phyloP scores from a whole-genome alignment of 2,329 filamentous ascomycete species.

The Penicillium sp. region DNA sequence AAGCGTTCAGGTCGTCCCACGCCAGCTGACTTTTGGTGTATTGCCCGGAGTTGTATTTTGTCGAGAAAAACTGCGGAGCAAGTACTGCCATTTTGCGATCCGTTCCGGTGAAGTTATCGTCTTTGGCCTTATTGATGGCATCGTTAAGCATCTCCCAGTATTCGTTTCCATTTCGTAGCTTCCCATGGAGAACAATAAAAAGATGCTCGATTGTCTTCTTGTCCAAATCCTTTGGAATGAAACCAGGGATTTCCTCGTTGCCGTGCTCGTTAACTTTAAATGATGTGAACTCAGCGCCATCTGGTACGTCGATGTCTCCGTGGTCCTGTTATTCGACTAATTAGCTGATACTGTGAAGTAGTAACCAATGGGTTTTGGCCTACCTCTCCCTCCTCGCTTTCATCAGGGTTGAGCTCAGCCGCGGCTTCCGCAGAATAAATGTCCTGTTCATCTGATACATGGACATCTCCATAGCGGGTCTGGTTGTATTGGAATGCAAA shows the following conservation, averaged over 20 bases:
- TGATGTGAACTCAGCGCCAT: slow-evolving; percentile 16
- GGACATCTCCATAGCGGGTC: slow-evolving; percentile 5
- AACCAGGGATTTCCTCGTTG: slow-evolving; percentile 16
- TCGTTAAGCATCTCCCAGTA: slow-evolving; percentile 19
- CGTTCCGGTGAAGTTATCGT: slow-evolving; percentile 11
- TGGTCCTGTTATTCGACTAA: slow-evolving; percentile 11
- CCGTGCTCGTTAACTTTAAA: slow-evolving; percentile 12
- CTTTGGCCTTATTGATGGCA: slow-evolving; percentile 15
- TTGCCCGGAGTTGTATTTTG: slow-evolving; percentile 17
- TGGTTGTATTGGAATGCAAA: slow-evolving; percentile 7
- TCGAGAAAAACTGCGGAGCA: slow-evolving; percentile 20
- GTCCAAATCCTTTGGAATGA: slow-evolving; percentile 15
- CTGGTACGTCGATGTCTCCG: slow-evolving; percentile 12
- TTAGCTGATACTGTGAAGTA: not conserved
- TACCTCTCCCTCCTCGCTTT: slow-evolving; percentile 9
- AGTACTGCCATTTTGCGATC: slow-evolving; percentile 20
- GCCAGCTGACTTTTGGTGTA: slow-evolving; percentile 17
- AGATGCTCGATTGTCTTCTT: slow-evolving; percentile 12
- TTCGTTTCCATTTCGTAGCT: slow-evolving; percentile 15
- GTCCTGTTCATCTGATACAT: slow-evolving; percentile 8
- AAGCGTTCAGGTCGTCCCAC: slow-evolving; percentile 21
- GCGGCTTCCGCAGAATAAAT: slow-evolving; percentile 14
- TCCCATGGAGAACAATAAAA: slow-evolving; percentile 19
- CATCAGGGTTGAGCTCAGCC: slow-evolving; percentile 1
- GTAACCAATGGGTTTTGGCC: not conserved